Conservation (phyloP, 768 basidiomycete species). For the Suillus cothurnatus region DNA sequence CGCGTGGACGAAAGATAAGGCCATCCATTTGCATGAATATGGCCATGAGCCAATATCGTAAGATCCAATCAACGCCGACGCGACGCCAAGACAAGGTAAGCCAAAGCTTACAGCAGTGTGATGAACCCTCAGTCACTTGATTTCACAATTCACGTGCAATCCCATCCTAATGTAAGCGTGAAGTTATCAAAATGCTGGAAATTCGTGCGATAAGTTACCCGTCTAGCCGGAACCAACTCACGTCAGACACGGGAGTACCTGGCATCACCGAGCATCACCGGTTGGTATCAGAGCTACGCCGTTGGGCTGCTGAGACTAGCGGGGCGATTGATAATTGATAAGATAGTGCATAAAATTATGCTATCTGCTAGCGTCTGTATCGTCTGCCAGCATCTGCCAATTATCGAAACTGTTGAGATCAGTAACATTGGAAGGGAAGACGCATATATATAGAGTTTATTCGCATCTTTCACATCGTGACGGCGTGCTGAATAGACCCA, state of each 20-base stretch:
- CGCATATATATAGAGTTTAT: background rate
- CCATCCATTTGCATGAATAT: background rate
- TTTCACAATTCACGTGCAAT: background rate
- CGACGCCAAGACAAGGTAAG: background rate
- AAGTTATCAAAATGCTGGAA: background rate
- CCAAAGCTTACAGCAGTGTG: background rate
- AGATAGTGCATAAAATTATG: background rate
- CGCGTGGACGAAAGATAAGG: background rate
- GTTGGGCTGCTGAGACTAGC: background rate
- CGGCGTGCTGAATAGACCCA: background rate
- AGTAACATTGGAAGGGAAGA: background rate
- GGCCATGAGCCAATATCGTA: background rate
- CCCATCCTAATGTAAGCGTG: background rate
- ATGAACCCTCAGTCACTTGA: background rate
- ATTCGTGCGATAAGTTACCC: background rate
- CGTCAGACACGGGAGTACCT: background rate
- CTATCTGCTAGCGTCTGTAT: background rate
- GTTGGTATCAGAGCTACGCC: background rate
- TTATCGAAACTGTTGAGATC: background rate
- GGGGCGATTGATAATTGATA: background rate
- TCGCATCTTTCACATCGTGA: background rate
- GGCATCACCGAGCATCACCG: background rate
- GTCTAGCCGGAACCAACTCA: background rate
- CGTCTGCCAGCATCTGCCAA: background rate
- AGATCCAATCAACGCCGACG: background rate